Evolutionary conservation across 352 stramenopile genomes (phyloP), one percentile per base, ranked within the genome.

Genomic region (Phytophthora fragariaefolia): DNA sequence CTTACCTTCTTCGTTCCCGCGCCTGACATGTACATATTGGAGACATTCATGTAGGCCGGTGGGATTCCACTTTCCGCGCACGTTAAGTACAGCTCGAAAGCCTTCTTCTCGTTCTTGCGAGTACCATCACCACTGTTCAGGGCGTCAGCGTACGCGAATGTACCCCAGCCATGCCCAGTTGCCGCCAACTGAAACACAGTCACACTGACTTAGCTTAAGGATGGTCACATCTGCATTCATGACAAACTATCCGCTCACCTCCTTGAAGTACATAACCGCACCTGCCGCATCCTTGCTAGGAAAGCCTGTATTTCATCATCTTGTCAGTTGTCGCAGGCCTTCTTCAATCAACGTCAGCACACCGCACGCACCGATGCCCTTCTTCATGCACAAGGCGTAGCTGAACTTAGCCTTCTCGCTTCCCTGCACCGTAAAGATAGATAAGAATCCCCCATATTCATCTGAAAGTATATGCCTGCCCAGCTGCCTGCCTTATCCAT

Each of bases 351-450:
- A 43, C 6, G 4, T 10, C 5, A 62, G 10, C 28, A 34, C 26
- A 17, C 3, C 7, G 36, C 6, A 54, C 74, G 32, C 26, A 88
- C 79, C 85, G 20, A 89, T 87, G 58, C 86, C 85, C 46, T 88
- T 91, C 69, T 93, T 93, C 66, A 95, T 76, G 42, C 83, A 94
- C 71, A 89, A 73, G 0, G 88, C 88, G 40, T 93, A 91, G 69
- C 87, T 96, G 73, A 87, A 96, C 73, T 93, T 96, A 68, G 88
- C 83, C 50, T 89, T 82, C 12, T 90, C 67, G 66, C 86, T 92
- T 42, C 88, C 88, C 82, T 91, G 27, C 3, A 51, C 46, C 50
- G 32, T n/a, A 36, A 15, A 8, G 36, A 43, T 43, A n/a, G 10
- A 9, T 43, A 43, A 20, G 15, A 43, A 22, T 7, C 1, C 15